Evolutionary conservation across 1,284 basidiomycete genomes (phyloP).

Genomic region (Cerrena zonata): DNA sequence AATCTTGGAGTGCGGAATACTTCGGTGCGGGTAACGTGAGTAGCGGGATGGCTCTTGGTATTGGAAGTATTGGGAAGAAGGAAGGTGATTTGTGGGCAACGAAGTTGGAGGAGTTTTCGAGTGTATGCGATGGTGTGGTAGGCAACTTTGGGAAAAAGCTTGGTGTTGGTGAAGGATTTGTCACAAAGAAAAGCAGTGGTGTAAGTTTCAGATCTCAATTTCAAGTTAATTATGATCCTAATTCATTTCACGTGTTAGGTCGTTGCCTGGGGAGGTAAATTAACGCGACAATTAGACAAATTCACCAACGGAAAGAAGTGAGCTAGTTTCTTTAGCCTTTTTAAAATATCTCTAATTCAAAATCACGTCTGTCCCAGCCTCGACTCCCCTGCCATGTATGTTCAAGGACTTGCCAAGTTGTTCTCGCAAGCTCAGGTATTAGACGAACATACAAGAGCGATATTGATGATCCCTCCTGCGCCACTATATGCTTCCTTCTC

Average conservation of each 20-base stretch:
- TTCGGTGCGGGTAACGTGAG: constrained; percentile 75
- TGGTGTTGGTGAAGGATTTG: constrained; percentile 78
- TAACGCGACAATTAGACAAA: constrained; percentile 81
- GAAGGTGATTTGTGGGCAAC: constrained; percentile 69
- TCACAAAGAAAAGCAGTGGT: constrained; percentile 70
- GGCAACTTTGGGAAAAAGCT: constrained; percentile 85
- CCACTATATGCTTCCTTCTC: constrained; percentile 69
- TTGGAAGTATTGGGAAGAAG: constrained; percentile 61
- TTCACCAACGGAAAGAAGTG: constrained; percentile 88
- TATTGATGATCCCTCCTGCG: constrained; percentile 58
- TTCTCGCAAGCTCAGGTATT: constrained; percentile 75
- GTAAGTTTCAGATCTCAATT: constrained; percentile 34
- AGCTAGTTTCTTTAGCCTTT: constrained; percentile 27
- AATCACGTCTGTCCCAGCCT: constrained; percentile 43
- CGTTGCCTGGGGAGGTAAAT: constrained; percentile 72
- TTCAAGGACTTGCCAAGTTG: constrained; percentile 71
- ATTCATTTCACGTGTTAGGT: constrained; percentile 30
- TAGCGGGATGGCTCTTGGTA: constrained; percentile 65
- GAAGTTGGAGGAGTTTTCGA: constrained; percentile 67
- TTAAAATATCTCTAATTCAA: background rate
- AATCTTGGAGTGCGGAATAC: constrained; percentile 57
- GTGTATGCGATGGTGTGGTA: constrained; percentile 79
- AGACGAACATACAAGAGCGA: constrained; percentile 80
- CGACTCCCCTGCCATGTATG: constrained; percentile 84
- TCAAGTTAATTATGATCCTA: background rate